Percentiles rank a stretch among this genome's conserved stretches.
These are phyloP conservation scores for Piper longum DNA, from an alignment of 164 flowering plant species.

Conservation along the genomic window DNA sequence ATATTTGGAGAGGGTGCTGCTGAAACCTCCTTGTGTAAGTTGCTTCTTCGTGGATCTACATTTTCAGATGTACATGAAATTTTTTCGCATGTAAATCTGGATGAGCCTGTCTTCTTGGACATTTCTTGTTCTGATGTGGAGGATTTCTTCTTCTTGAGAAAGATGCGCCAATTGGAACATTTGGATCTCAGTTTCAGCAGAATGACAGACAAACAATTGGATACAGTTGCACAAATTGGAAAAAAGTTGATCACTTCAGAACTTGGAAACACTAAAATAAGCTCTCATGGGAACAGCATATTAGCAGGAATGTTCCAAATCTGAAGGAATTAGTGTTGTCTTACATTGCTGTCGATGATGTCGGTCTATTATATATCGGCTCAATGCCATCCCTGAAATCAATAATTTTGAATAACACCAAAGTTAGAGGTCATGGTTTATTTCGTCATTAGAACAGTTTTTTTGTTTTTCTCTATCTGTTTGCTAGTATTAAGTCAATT, in stretches of 20 bases:
- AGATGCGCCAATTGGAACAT: slow-evolving; percentile 36
- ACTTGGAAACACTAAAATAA: slow-evolving; percentile 52
- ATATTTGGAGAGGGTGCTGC: slow-evolving; percentile 29
- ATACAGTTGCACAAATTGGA: slow-evolving; percentile 38
- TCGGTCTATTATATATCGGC: slow-evolving; percentile 39
- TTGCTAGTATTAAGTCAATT: too few relatives aligned
- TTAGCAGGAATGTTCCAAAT: slow-evolving; percentile 59
- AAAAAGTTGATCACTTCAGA: slow-evolving; percentile 42
- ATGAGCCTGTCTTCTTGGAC: slow-evolving; percentile 36
- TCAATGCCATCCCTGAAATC: slow-evolving; percentile 47
- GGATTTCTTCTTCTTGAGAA: slow-evolving; percentile 35
- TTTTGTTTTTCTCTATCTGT: too few relatives aligned
- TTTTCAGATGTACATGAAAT: slow-evolving; percentile 27
- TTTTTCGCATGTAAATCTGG: slow-evolving; percentile 26
- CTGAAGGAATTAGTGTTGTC: slow-evolving; percentile 52
- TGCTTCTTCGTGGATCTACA: slow-evolving; percentile 42
- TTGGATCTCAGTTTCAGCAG: slow-evolving; percentile 55
- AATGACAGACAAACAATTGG: slow-evolving; percentile 47
- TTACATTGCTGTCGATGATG: slow-evolving; percentile 46
- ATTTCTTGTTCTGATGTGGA: slow-evolving; percentile 38
- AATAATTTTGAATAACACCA: slow-evolving; percentile 51
- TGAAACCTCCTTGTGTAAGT: slow-evolving; percentile 32
- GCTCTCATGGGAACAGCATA: slow-evolving; percentile 43
- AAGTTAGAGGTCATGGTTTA: slow-evolving; percentile 43
- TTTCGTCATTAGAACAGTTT: too few relatives aligned